Evolutionary conservation across 306 rosid species (phyloP).

Genomic region (Dalbergia oliveri): DNA sequence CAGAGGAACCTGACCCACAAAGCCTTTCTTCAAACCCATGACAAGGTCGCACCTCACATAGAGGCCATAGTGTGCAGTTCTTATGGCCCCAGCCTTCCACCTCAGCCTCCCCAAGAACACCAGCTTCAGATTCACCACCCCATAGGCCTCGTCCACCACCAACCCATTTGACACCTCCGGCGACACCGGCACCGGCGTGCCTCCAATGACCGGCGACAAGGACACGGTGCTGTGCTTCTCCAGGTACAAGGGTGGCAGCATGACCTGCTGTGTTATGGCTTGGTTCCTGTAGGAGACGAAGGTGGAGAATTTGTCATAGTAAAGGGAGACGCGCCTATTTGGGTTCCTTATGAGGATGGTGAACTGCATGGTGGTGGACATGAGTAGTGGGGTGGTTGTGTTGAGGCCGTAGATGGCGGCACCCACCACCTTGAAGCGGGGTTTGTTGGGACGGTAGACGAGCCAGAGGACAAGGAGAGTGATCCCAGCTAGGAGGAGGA

Average conservation of each 20-base stretch:
- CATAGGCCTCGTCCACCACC: conserved; percentile 65
- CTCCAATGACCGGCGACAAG: conserved; percentile 78
- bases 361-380: conserved; percentile 81
- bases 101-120: conserved; percentile 72
- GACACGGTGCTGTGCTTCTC: conserved; percentile 60
- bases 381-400: conserved; percentile 54
- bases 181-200: conserved; percentile 70
- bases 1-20: conserved; percentile 81
- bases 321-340: conserved; percentile 69
- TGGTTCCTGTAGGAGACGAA: conserved; percentile 69
- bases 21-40: conserved; percentile 73
- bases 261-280: conserved; percentile 71
- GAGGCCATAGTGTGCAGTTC: conserved; percentile 60
- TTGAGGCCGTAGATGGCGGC: conserved; percentile 77
- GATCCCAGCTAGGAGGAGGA: conserved; percentile 65
- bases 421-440: conserved; percentile 70
- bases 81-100: conserved; percentile 77
- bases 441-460: conserved; percentile 81
- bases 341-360: conserved; percentile 79
- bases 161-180: conserved; percentile 65
- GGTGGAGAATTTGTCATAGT: conserved; percentile 68
- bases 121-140: conserved; percentile 70
- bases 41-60: conserved; percentile 73
- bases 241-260: conserved; percentile 68
- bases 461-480: conserved; percentile 75